Percentiles rank a stretch among this genome's conserved stretches.
Evolutionary conservation across 1,139 yeast species (phyloP).

Genomic region (Kodamaea sp.): DNA sequence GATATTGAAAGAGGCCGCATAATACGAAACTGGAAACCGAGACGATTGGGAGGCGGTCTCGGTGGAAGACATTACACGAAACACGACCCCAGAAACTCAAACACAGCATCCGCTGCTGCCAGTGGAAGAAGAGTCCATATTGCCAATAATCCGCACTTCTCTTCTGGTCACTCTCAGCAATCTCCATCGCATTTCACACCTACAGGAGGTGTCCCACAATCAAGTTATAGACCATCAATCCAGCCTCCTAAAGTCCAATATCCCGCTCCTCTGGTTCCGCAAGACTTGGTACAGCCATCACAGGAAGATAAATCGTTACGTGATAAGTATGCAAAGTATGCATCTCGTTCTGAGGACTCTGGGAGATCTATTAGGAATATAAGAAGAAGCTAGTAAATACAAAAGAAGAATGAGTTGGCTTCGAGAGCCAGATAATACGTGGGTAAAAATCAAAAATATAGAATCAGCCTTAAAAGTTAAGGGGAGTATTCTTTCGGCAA

Average conservation of each 20-base stretch:
- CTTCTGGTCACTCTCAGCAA: not conserved
- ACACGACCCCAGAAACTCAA: slow-evolving; percentile 40
- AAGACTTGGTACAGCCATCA: not conserved
- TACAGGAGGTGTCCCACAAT: not conserved
- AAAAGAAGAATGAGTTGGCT: no score
- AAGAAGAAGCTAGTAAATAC: slow-evolving; percentile 10
- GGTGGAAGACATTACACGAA: slow-evolving; percentile 57
- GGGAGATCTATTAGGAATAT: slow-evolving; percentile 28
- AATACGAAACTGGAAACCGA: slow-evolving; percentile 77
- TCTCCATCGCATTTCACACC: not conserved
- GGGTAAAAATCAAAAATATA: no score
- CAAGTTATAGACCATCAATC: not conserved
- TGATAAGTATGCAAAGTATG: slow-evolving; percentile 37
- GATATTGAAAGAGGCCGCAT: slow-evolving; percentile 86
- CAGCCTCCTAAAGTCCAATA: not conserved
- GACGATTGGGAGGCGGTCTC: slow-evolving; percentile 67
- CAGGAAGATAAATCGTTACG: slow-evolving; percentile 22
- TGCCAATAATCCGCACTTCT: slow-evolving; percentile 14
- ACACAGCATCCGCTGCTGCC: slow-evolving; percentile 59
- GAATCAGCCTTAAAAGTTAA: no score
- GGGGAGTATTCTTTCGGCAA: no score
- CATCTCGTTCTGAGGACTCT: slow-evolving; percentile 12
- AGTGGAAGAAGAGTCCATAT: slow-evolving; percentile 33
- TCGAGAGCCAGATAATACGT: no score
- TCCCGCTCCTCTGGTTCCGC: not conserved